phyloP scores from a whole-genome alignment of 1,284 basidiomycete genomes.

The Sanghuangporus baumii region DNA sequence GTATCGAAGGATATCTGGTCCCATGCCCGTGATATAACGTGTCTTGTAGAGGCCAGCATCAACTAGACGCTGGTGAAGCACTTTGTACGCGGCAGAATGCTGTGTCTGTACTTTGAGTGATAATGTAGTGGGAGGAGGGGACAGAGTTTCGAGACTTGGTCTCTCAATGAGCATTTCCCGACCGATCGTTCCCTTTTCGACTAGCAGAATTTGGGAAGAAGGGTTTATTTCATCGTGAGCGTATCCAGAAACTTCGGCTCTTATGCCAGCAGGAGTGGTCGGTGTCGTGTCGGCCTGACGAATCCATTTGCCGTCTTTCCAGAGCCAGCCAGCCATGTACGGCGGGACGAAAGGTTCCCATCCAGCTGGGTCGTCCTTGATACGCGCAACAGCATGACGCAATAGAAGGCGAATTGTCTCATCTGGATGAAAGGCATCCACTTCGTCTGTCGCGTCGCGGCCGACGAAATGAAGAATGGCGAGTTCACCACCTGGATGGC shows the following conservation, averaged over 20 bases:
- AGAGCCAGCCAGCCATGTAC: constrained; percentile 79
- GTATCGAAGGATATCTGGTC: constrained; percentile 82
- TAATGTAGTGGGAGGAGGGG: constrained; percentile 46
- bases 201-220: constrained; percentile 59
- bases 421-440: constrained; percentile 85
- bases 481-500: constrained; percentile 88
- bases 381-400: constrained; percentile 71
- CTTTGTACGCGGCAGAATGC: constrained; percentile 77
- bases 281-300: constrained; percentile 51
- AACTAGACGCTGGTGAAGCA: constrained; percentile 70
- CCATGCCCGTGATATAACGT: constrained; percentile 85
- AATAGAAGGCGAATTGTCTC: constrained; percentile 61
- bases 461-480: constrained; percentile 95
- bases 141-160: constrained; percentile 48
- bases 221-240: constrained; percentile 27
- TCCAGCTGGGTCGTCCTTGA: constrained; percentile 45
- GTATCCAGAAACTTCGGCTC: constrained; percentile 8
- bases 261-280: constrained; percentile 22
- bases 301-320: constrained; percentile 48
- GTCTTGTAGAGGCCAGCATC: constrained; percentile 84
- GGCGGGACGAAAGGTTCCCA: constrained; percentile 90
- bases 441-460: constrained; percentile 91
- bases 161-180: background rate
- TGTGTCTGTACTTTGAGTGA: constrained; percentile 60
- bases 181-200: constrained; percentile 31